Evolutionary conservation across 495 filamentous ascomycete species (phyloP).

Genomic region (Penicillium longicatenatum): DNA sequence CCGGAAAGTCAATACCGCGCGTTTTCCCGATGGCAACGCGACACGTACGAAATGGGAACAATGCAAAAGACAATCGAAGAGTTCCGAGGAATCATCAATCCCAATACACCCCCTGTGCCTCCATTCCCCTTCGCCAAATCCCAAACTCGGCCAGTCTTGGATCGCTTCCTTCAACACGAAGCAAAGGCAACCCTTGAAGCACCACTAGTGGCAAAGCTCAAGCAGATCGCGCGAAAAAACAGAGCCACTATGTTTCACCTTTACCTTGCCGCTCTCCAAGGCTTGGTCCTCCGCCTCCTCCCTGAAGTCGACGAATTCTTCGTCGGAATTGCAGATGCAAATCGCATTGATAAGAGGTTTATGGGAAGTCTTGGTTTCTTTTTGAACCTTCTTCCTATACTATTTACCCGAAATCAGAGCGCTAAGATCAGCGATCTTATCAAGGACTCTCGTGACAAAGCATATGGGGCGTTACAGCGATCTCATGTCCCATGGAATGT

Average conservation of each 20-base stretch:
- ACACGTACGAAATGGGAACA: not conserved
- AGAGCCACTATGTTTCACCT: not conserved
- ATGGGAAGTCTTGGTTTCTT: slow-evolving; percentile 38
- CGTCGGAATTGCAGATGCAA: not conserved
- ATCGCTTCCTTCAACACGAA: not conserved
- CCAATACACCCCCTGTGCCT: not conserved
- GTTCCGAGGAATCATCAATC: not conserved
- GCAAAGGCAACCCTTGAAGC: not conserved
- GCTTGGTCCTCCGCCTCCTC: not conserved
- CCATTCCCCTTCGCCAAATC: not conserved
- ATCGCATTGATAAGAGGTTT: not conserved
- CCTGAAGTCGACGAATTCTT: not conserved
- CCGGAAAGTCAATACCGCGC: not conserved
- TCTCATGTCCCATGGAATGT: slow-evolving; percentile 46
- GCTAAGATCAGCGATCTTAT: slow-evolving; percentile 14
- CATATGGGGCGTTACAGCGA: slow-evolving; percentile 20
- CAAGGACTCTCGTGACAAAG: slow-evolving; percentile 16
- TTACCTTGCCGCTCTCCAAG: not conserved
- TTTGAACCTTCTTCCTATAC: slow-evolving; percentile 50
- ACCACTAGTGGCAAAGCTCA: not conserved
- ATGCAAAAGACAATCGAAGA: not conserved
- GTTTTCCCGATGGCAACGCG: not conserved
- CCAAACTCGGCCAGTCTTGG: not conserved
- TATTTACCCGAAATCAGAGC: slow-evolving; percentile 22
- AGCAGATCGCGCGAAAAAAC: not conserved